phyloP scores from a whole-genome alignment of 257 asterid species.

The Solanum sejunctum region DNA sequence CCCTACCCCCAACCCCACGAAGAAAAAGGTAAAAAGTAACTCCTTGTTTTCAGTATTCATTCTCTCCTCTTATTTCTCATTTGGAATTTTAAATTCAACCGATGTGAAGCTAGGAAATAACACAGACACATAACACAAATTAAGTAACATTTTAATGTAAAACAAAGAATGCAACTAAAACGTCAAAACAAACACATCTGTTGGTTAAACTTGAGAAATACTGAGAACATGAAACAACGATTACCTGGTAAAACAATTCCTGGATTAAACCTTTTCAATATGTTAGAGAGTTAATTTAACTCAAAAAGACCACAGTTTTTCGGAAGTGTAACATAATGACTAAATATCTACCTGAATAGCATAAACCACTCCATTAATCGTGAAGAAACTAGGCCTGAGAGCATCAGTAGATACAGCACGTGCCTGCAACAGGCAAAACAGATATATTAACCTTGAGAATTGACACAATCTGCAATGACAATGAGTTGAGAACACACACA shows the following conservation, averaged over 20 bases:
- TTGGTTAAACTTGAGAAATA: not conserved
- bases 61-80: not conserved
- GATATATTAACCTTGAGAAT: not conserved
- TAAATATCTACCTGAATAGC: conserved; percentile 57
- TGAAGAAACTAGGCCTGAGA: conserved; percentile 80
- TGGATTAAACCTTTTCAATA: not conserved
- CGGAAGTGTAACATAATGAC: not conserved
- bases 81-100: not conserved
- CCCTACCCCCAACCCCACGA: not conserved
- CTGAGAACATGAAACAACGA: not conserved
- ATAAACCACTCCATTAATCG: conserved; percentile 69
- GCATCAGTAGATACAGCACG: conserved; percentile 97
- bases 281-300: not conserved
- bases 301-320: not conserved
- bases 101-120: not conserved
- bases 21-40: not conserved
- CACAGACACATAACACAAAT: not conserved
- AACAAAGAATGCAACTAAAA: not conserved
- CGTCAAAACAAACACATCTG: not conserved
- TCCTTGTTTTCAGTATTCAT: not conserved
- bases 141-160: not conserved
- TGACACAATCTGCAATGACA: not conserved
- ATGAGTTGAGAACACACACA: conserved; percentile 4
- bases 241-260: not conserved
- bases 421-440: conserved; percentile 37